Evolutionary conservation across 805 yeast genomes (phyloP).

Genomic region (Tetrapisispora phaffii): DNA sequence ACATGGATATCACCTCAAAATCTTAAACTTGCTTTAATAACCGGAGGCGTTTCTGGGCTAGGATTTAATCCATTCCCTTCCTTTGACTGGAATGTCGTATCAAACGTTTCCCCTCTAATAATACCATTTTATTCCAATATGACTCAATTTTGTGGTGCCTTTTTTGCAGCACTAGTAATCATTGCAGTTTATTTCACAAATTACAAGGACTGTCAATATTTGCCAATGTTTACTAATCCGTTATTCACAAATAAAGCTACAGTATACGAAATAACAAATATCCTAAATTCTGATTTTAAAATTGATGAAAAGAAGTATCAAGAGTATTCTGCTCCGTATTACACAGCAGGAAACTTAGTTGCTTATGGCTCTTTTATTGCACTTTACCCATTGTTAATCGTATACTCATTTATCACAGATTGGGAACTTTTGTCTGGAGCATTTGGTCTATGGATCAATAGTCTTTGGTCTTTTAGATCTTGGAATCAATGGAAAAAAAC

Average conservation of each 20-base stretch:
- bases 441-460: constrained; percentile 26
- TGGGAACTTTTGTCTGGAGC: constrained; percentile 32
- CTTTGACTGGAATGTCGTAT: constrained; percentile 42
- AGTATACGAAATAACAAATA: constrained; percentile 36
- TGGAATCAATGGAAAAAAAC: constrained; percentile 15
- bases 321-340: constrained; percentile 56
- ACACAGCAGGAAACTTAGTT: constrained; percentile 51
- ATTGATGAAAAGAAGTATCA: constrained; percentile 41
- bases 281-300: constrained; percentile 35
- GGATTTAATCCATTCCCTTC: constrained; percentile 47
- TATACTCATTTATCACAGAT: constrained; percentile 40
- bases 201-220: constrained; percentile 31
- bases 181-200: constrained; percentile 35
- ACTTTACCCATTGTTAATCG: constrained; percentile 45
- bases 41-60: constrained; percentile 39
- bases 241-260: constrained; percentile 45
- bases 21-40: constrained; percentile 38
- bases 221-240: constrained; percentile 40
- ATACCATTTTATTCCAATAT: constrained; percentile 35
- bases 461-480: constrained; percentile 10
- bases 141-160: constrained; percentile 29
- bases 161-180: constrained; percentile 28
- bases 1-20: constrained; percentile 48
- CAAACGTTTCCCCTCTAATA: constrained; percentile 30
- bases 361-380: constrained; percentile 49